Evolutionary conservation across 2,329 filamentous ascomycete species (phyloP).

Genomic region (Claviceps sp.): DNA sequence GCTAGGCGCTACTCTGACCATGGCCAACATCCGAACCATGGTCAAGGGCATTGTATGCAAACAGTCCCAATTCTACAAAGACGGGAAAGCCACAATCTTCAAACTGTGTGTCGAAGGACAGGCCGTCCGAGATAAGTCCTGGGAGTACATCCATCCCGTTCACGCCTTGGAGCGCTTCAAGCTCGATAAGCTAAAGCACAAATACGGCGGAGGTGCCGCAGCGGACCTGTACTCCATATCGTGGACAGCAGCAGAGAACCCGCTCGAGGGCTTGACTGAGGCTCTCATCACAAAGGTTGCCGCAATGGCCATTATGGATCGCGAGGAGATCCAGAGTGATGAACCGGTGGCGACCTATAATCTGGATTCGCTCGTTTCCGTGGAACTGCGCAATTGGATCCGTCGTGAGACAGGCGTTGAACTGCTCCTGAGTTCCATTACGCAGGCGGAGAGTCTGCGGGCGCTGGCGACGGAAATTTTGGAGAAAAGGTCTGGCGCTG

Average conservation of each 20-base stretch:
- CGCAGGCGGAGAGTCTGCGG: conserved; percentile 2
- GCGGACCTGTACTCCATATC: background rate
- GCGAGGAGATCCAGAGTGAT: conserved; percentile 14
- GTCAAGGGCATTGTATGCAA: conserved; percentile 5
- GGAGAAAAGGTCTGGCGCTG: background rate
- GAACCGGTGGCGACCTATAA: conserved; percentile 22
- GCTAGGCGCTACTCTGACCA: conserved; percentile 2
- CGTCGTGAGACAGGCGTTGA: conserved; percentile 21
- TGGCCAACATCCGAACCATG: conserved; percentile 5
- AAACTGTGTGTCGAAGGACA: background rate
- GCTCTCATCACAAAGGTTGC: conserved; percentile 6
- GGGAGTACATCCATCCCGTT: conserved; percentile 4
- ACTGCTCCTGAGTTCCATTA: conserved; percentile 11
- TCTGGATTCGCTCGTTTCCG: conserved; percentile 28
- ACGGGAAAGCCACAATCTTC: background rate
- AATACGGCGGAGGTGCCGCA: background rate
- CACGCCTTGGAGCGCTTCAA: background rate
- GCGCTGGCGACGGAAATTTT: conserved; percentile 2
- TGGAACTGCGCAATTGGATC: conserved; percentile 28
- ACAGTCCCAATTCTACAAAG: background rate
- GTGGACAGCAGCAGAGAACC: conserved; percentile 3
- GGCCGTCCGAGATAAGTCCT: background rate
- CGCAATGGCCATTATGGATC: conserved; percentile 6
- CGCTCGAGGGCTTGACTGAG: conserved; percentile 2
- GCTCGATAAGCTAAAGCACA: background rate